Conservation (phyloP, 352 stramenopile genomes). For the Phytophthora sansomeana region DNA sequence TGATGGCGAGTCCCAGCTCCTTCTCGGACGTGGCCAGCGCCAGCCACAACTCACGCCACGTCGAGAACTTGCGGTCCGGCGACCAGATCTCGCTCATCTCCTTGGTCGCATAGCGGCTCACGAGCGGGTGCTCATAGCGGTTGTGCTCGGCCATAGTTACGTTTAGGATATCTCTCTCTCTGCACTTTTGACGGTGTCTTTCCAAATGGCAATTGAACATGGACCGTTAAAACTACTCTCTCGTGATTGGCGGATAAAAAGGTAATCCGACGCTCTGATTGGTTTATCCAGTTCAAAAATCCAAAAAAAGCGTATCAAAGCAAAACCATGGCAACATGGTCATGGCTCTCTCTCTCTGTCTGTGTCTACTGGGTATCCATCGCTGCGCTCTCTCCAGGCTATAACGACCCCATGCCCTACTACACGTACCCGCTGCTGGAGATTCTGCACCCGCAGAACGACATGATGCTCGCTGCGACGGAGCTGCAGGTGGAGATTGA, state of each 20-base stretch:
- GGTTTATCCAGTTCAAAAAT: not conserved
- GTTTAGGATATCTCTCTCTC: not conserved
- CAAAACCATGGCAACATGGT: not conserved
- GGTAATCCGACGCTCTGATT: not conserved
- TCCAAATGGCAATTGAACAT: slow-evolving; percentile 19
- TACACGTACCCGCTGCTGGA: slow-evolving; percentile 49
- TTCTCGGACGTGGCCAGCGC: slow-evolving; percentile 97
- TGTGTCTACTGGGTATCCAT: slow-evolving; percentile 7
- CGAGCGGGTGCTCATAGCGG: slow-evolving; percentile 91
- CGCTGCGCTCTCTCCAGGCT: slow-evolving; percentile 32
- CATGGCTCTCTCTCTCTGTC: slow-evolving; percentile 1
- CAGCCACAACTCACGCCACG: slow-evolving; percentile 98
- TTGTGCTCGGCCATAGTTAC: slow-evolving; percentile 56
- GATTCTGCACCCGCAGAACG: slow-evolving; percentile 67
- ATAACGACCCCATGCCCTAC: slow-evolving; percentile 41
- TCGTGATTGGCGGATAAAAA: not conserved
- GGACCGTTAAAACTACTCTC: slow-evolving; percentile 1
- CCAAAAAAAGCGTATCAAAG: slow-evolving; percentile 4
- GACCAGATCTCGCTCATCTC: slow-evolving; percentile 99
- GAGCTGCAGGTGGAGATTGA: slow-evolving; percentile 66
- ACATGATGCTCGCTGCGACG: slow-evolving; percentile 48
- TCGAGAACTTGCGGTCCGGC: slow-evolving; percentile 99
- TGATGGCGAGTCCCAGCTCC: slow-evolving; percentile 98
- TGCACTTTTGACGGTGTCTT: slow-evolving; percentile 15
- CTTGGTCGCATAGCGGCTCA: slow-evolving; percentile 97